Conservation (phyloP, 2,329 filamentous ascomycete genomes). For the Graphiopsis chlorocephala region DNA sequence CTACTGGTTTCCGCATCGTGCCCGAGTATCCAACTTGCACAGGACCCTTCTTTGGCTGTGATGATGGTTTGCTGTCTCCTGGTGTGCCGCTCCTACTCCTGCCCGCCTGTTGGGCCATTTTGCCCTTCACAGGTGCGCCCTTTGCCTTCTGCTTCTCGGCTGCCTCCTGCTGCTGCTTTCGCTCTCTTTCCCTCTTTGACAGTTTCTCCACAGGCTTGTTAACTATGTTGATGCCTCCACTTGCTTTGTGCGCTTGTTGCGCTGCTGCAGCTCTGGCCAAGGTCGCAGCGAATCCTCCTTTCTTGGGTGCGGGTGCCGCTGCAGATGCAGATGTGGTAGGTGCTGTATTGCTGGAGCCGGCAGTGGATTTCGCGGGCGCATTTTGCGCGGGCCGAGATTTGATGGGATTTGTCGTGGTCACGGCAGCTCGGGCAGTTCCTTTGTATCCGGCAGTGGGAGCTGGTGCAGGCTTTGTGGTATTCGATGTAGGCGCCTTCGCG, state of each 20-base stretch:
- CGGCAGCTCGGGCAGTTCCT: conserved; percentile 7
- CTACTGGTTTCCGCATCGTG: conserved; percentile 32
- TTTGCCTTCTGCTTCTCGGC: conserved; percentile 39
- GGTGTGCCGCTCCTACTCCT: conserved; percentile 30
- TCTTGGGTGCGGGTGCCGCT: conserved; percentile 49
- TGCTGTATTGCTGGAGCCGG: conserved; percentile 22
- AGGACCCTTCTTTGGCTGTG: conserved; percentile 31
- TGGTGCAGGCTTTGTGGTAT: conserved; percentile 4
- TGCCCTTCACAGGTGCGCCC: conserved; percentile 24
- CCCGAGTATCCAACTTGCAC: conserved; percentile 42
- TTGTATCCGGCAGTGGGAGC: conserved; percentile 17
- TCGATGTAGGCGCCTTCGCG: conserved; percentile 24
- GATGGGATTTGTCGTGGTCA: conserved; percentile 13
- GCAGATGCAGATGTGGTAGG: conserved; percentile 18
- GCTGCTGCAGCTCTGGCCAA: conserved; percentile 69
- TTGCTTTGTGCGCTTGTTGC: conserved; percentile 56
- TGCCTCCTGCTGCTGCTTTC: conserved; percentile 41
- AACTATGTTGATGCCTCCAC: conserved; percentile 66
- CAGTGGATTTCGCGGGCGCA: conserved; percentile 17
- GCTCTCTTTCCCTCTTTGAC: conserved; percentile 54
- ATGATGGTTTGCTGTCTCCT: conserved; percentile 20
- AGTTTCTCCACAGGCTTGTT: conserved; percentile 69
- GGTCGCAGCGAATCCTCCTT: conserved; percentile 73
- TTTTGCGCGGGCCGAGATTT: conserved; percentile 17
- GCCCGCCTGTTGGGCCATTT: conserved; percentile 18